Base-by-base conservation (phyloP, 2,329 filamentous ascomycete genomes). In the Botrytis sinoallii region DNA sequence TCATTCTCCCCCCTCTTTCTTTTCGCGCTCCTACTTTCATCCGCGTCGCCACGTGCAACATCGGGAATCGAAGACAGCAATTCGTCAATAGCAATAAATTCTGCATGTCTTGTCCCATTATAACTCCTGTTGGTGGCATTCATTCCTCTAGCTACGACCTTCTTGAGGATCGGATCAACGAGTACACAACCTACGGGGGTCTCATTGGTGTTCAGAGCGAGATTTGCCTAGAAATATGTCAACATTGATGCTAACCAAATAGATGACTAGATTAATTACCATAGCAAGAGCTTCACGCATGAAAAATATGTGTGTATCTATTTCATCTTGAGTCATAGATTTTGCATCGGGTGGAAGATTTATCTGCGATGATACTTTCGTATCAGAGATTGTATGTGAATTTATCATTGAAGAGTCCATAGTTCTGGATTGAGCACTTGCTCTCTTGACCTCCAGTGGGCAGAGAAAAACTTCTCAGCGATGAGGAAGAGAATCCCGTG, bases 131-230 rank as follows among this genome's bases (percentile, higher is more conserved):
- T 99, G 71, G 96, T 99, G 76, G 97, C 96, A 80, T 99, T 99
- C 93, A 98, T 98, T 75, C 96, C 96, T 76, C 88, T 89, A 60
- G 93, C 95, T 77, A 99, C 94, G 76, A 98, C 88, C 38, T 57
- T 72, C 48, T 46, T 40, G 77, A 89, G 86, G 77, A 90, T 91
- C 42, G 93, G 68, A 81, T 94, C 88, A 35, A 98, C 95, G 71
- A 99, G 90, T 46, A 99, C 94, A 83, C 96, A 99, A 67, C 96
- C 97, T 32, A 99, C 96, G 1, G 96, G 96, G 1, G 97, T 98
- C 84, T 99, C 96, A 78, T 97, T 95, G 75, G 89, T 93, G 78
- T 86, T 85, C 67, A 99, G 89, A 35, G 97, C 96, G 77, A 94
- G 88, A 79, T 95, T 91, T 74, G 94, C 96, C 93, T 97, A 73